A percentile compares a stretch with the other conserved stretches of the same genome.
Evolutionary conservation across 306 rosid species (phyloP).

Genomic region (Adenanthera pavonina): DNA sequence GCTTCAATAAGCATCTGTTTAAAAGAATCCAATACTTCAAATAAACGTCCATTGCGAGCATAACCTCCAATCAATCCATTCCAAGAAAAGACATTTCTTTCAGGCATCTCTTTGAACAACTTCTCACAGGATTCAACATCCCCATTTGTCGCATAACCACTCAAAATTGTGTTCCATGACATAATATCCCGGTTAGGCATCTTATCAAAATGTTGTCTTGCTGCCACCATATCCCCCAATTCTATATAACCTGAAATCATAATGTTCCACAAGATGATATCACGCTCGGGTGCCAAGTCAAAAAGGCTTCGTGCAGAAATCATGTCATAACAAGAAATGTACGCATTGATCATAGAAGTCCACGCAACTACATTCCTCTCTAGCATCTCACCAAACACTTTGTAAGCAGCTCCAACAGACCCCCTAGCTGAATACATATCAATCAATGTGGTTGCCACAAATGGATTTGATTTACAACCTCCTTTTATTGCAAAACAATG

Average conservation of each 20-base stretch:
- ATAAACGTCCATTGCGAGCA: conserved; percentile 49
- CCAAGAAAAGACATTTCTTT: conserved; percentile 82
- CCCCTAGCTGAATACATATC: conserved; percentile 64
- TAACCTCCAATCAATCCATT: conserved; percentile 75
- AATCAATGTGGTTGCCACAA: conserved; percentile 62
- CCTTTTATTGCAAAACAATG: conserved; percentile 59
- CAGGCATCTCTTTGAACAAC: conserved; percentile 71
- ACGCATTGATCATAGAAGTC: conserved; percentile 70
- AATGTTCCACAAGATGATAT: conserved; percentile 73
- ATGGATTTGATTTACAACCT: conserved; percentile 61
- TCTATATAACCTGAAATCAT: conserved; percentile 69
- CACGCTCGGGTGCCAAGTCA: conserved; percentile 68
- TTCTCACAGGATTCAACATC: conserved; percentile 58
- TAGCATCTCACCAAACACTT: conserved; percentile 65
- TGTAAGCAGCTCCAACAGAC: conserved; percentile 56
- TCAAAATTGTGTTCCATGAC: conserved; percentile 78
- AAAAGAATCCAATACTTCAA: conserved; percentile 59
- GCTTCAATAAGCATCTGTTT: conserved; percentile 64
- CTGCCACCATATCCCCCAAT: conserved; percentile 55
- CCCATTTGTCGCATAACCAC: conserved; percentile 65
- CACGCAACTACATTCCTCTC: conserved; percentile 77
- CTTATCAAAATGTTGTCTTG: conserved; percentile 63
- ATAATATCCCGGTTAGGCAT: conserved; percentile 67
- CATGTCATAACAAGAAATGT: conserved; percentile 58
- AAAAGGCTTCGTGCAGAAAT: conserved; percentile 61